These are phyloP conservation scores for Neurospora sp. DNA, from an alignment of 2,329 filamentous ascomycete genomes.

Conservation along the genomic window DNA sequence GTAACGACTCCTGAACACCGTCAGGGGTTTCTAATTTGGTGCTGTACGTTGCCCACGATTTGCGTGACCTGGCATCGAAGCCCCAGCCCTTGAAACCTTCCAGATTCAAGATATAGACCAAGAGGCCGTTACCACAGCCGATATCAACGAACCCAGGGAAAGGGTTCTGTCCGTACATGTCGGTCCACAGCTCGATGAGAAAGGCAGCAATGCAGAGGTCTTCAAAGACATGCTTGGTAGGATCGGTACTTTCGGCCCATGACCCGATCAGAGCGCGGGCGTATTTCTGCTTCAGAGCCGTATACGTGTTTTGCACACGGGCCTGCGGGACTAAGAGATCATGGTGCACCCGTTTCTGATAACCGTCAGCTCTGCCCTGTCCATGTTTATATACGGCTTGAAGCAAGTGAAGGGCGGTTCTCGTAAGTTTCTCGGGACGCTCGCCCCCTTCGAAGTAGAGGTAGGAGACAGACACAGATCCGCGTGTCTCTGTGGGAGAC, in stretches of 20 bases:
- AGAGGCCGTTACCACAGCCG: constrained; percentile 86
- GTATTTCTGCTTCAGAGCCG: constrained; percentile 69
- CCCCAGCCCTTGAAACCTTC: constrained; percentile 85
- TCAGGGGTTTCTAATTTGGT: constrained; percentile 12
- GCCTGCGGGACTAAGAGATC: constrained; percentile 72
- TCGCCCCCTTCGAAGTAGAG: constrained; percentile 35
- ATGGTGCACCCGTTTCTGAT: constrained; percentile 75
- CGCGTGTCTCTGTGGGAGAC: constrained; percentile 31
- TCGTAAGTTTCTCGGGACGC: constrained; percentile 40
- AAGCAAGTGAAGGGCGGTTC: constrained; percentile 61
- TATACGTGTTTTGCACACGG: constrained; percentile 73
- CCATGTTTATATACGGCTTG: constrained; percentile 65
- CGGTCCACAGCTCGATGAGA: constrained; percentile 79
- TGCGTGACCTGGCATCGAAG: constrained; percentile 79
- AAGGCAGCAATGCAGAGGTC: constrained; percentile 87
- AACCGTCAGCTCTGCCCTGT: constrained; percentile 52
- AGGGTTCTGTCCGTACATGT: constrained; percentile 55
- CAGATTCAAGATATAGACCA: constrained; percentile 69
- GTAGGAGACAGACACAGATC: constrained; percentile 52
- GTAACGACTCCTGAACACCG: constrained; percentile 25
- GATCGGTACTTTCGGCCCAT: constrained; percentile 84
- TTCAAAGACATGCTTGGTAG: constrained; percentile 89
- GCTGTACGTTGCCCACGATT: constrained; percentile 72
- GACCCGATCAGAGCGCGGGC: constrained; percentile 57
- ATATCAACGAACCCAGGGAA: constrained; percentile 95